Evolutionary conservation across 176 grass and related monocot species (phyloP).

Genomic region (Ensete ventricosum): DNA sequence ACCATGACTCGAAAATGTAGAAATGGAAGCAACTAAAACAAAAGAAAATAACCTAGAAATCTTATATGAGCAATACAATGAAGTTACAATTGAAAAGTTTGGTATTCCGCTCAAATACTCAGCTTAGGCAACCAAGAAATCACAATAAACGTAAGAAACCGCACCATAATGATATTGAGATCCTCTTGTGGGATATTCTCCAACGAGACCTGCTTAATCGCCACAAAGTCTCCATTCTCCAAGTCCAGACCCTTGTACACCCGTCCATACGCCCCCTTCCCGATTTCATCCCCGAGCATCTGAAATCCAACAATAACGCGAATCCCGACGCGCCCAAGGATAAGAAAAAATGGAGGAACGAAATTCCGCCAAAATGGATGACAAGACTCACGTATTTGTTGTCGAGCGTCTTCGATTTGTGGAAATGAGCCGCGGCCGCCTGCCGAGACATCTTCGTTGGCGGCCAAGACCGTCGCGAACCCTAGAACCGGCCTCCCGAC

Average conservation of each 20-base stretch:
- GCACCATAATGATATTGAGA: conserved; percentile 96
- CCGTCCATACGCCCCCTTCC: conserved; percentile 94
- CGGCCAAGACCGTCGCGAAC: conserved; percentile 19
- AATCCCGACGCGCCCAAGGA: conserved; percentile 4
- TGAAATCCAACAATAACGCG: conserved; percentile 19
- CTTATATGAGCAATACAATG: too few relatives aligned
- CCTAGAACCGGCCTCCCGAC: not conserved
- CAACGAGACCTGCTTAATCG: conserved; percentile 97
- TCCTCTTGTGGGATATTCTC: conserved; percentile 96
- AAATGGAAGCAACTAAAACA: too few relatives aligned
- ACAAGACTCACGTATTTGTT: conserved; percentile 85
- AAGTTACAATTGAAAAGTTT: not conserved
- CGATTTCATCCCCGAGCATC: conserved; percentile 99
- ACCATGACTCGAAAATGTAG: too few relatives aligned
- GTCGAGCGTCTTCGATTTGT: conserved; percentile 91
- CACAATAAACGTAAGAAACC: conserved; percentile 8
- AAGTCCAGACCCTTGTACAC: conserved; percentile 95
- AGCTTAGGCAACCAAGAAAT: conserved; percentile 3
- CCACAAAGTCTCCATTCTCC: conserved; percentile 98
- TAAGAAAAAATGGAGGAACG: conserved; percentile 17
- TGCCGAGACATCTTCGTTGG: conserved; percentile 50
- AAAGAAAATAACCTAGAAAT: too few relatives aligned
- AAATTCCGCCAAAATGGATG: conserved; percentile 6
- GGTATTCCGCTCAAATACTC: not conserved
- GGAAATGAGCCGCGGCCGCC: conserved; percentile 50